Evolutionary conservation across 2,329 filamentous ascomycete species (phyloP).

Genomic region (Sordariomycetes sp.): DNA sequence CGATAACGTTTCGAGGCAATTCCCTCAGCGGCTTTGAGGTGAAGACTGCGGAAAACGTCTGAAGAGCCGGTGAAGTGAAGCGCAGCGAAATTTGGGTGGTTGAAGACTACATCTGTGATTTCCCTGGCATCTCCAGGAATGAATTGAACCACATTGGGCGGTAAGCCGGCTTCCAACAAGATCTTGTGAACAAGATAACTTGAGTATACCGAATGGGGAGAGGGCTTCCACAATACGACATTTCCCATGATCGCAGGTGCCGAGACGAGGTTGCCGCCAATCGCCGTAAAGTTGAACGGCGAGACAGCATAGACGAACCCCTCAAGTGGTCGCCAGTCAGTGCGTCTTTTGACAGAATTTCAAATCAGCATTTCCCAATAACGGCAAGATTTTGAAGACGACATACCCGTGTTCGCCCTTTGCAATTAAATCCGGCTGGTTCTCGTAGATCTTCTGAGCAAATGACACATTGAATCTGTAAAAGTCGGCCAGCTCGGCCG

Average conservation of each 20-base stretch:
- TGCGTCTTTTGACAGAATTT: constrained; percentile 79
- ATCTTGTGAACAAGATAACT: constrained; percentile 27
- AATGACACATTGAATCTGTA: constrained; percentile 90
- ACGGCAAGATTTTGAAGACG: background rate
- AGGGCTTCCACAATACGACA: constrained; percentile 53
- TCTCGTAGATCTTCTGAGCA: constrained; percentile 78
- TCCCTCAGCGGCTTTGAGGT: constrained; percentile 18
- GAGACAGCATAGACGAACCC: constrained; percentile 91
- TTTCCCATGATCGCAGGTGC: constrained; percentile 85
- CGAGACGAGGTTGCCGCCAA: constrained; percentile 78
- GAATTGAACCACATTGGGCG: constrained; percentile 25
- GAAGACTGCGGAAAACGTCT: constrained; percentile 23
- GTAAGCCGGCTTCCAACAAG: constrained; percentile 28
- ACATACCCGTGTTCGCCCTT: background rate
- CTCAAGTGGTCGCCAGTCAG: constrained; percentile 82
- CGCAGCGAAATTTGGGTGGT: constrained; percentile 64
- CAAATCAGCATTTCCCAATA: constrained; percentile 56
- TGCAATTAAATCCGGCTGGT: constrained; percentile 51
- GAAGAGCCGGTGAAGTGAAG: constrained; percentile 31
- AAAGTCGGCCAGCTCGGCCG: constrained; percentile 90
- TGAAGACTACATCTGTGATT: constrained; percentile 21
- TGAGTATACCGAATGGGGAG: constrained; percentile 20
- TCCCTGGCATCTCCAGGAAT: constrained; percentile 25
- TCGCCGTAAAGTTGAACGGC: constrained; percentile 95
- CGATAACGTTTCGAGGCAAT: constrained; percentile 13